phyloP scores from a whole-genome alignment of 2,329 filamentous ascomycete species.

The Huntiella decipiens region DNA sequence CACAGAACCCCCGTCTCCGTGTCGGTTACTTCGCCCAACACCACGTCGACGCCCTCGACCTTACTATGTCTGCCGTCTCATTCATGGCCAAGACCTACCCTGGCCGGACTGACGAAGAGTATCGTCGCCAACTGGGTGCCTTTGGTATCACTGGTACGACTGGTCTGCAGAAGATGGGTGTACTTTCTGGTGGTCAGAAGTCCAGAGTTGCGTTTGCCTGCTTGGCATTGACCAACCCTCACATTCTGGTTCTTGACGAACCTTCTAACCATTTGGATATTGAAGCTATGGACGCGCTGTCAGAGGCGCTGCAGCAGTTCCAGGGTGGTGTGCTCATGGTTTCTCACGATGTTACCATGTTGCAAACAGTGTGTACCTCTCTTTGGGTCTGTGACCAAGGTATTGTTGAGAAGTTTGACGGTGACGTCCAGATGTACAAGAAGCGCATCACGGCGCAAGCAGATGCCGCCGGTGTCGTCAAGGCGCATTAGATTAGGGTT shows the following conservation, averaged over 20 bases:
- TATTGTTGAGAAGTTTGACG: constrained; percentile 87
- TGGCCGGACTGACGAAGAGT: constrained; percentile 87
- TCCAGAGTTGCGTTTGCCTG: constrained; percentile 98
- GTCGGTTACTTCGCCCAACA: constrained; percentile 97
- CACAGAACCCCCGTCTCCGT: constrained; percentile 69
- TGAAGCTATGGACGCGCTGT: constrained; percentile 93
- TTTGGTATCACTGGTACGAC: constrained; percentile 86
- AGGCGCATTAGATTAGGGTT: constrained; percentile 28
- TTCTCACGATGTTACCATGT: constrained; percentile 95
- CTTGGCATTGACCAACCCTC: constrained; percentile 77
- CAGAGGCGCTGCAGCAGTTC: constrained; percentile 66
- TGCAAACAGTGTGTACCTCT: constrained; percentile 86
- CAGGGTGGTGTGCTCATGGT: constrained; percentile 96
- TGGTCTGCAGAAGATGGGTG: constrained; percentile 83
- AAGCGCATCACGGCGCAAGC: constrained; percentile 85
- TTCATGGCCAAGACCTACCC: constrained; percentile 93
- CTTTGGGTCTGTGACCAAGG: constrained; percentile 94
- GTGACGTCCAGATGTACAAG: constrained; percentile 93
- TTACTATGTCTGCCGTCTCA: constrained; percentile 72
- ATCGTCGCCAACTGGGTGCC: constrained; percentile 82
- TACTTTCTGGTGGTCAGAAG: constrained; percentile 93
- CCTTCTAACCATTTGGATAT: constrained; percentile 98
- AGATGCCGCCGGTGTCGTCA: constrained; percentile 70
- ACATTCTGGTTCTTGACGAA: constrained; percentile 95
- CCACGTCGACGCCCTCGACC: constrained; percentile 87